Base-by-base conservation (phyloP, 2,329 filamentous ascomycete species). In the Pyrenochaeta sp. region DNA sequence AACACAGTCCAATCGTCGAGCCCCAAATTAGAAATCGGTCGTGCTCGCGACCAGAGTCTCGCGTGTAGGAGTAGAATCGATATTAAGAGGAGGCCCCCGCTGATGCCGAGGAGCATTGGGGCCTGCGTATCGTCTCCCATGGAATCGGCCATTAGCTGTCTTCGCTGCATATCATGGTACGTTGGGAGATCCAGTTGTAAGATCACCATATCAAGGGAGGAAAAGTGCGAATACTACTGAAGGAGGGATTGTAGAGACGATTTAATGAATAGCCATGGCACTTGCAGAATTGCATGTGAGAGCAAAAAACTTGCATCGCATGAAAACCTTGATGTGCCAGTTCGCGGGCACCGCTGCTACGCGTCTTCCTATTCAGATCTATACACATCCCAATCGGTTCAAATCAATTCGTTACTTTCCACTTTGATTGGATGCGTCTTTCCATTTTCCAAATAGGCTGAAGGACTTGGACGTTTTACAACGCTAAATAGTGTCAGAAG, bases 1-100 rank as follows among this genome's bases (percentile, higher is more conserved):
- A 63, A 31, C 1, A 61, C 55, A 7, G 60, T 62, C 61, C 63
- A 68, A 45, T 69, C 66, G 35, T 68, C 67, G 18, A 51, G 9
- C 4, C 27, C 40, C 15, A 70, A 41, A 3, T 51, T 45, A 9
- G 31, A 47, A 4, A 45, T 45, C 1, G 63, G 57, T 3, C 53
- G 44, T 0, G 60, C 3, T 18, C 67, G 46, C 4, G 61, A 64
- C 66, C 64, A 68, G 4, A 68, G 29, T 15, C 66, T 50, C 42
- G 64, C 64, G 17, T 39, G 23, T 6, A 70, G 57, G 4, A 70
- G 48, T 10, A 35, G 14, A 9, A 66, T 51, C 0, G 58, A 58
- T 9, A 68, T 47, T 33, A 63, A 44, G 2, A 67, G 33, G 4
- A 70, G 45, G 3, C 53, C 47, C 4, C 66, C 64, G 14, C 58